phyloP scores from a whole-genome alignment of 2,329 filamentous ascomycete genomes.

The Teratosphaeriaceae sp. region DNA sequence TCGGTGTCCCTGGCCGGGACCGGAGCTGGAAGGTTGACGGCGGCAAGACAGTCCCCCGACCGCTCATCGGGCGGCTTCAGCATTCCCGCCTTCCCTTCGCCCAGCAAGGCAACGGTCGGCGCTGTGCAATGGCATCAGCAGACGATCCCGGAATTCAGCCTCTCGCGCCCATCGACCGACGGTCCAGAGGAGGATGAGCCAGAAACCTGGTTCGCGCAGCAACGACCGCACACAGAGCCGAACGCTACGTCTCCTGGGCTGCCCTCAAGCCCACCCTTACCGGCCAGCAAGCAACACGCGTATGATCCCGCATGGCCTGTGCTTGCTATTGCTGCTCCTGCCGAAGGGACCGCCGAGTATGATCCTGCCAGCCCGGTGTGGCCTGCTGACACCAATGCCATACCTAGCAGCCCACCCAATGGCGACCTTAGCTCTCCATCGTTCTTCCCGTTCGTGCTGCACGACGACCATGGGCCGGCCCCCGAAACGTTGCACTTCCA shows the following conservation, averaged over 20 bases:
- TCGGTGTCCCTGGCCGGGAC: not conserved
- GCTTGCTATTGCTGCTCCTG: conserved; percentile 11
- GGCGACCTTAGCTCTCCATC: conserved; percentile 12
- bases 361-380: conserved; percentile 24
- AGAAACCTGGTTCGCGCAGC: conserved; percentile 15
- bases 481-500: conserved; percentile 3
- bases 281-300: conserved; percentile 13
- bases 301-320: conserved; percentile 25
- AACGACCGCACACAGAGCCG: conserved; percentile 10
- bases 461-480: not conserved
- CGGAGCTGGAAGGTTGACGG: not conserved
- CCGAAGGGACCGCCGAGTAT: conserved; percentile 17
- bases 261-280: conserved; percentile 22
- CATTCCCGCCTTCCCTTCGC: conserved; percentile 6
- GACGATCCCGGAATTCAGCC: conserved; percentile 21
- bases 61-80: conserved; percentile 16
- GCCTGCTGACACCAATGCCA: conserved; percentile 1
- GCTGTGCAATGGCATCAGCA: conserved; percentile 7
- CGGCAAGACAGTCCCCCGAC: conserved; percentile 9
- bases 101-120: conserved; percentile 10
- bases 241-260: conserved; percentile 8
- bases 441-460: conserved; percentile 15
- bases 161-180: conserved; percentile 19
- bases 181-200: conserved; percentile 7
- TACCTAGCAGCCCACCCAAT: not conserved